Conservation (phyloP, 345 rosid genomes). For the Melaleuca quinquenervia region DNA sequence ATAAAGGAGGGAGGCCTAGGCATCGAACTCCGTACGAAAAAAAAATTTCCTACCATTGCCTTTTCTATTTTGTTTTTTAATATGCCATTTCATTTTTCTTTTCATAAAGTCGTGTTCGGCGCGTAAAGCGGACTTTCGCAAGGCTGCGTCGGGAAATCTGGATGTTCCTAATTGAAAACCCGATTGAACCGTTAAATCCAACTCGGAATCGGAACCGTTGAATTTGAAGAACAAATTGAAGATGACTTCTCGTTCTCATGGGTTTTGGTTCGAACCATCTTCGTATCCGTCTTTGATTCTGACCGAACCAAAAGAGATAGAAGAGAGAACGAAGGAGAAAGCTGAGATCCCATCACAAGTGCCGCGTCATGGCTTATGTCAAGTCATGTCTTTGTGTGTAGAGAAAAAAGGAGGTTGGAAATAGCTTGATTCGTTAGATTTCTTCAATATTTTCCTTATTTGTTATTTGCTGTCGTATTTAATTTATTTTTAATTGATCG, state of each 20-base stretch:
- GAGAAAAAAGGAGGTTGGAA: too few relatives aligned
- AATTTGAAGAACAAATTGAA: background rate
- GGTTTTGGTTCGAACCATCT: background rate
- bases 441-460: background rate
- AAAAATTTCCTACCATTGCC: too few relatives aligned
- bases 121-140: background rate
- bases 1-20: background rate
- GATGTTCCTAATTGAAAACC: too few relatives aligned
- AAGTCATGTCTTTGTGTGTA: too few relatives aligned
- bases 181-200: background rate
- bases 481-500: background rate
- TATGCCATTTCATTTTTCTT: background rate
- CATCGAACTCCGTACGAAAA: background rate
- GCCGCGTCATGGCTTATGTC: background rate
- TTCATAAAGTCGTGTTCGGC: background rate
- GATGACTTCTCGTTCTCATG: background rate
- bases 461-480: background rate
- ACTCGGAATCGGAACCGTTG: background rate
- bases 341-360: too few relatives aligned
- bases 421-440: background rate
- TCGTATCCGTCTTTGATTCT: background rate
- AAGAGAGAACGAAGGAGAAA: background rate
- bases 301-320: background rate
- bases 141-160: fast-evolving
- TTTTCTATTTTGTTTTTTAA: too few relatives aligned